Evolutionary conservation across 2,329 filamentous ascomycete genomes (phyloP).

Genomic region (Lasiodiplodia gonubiensis): DNA sequence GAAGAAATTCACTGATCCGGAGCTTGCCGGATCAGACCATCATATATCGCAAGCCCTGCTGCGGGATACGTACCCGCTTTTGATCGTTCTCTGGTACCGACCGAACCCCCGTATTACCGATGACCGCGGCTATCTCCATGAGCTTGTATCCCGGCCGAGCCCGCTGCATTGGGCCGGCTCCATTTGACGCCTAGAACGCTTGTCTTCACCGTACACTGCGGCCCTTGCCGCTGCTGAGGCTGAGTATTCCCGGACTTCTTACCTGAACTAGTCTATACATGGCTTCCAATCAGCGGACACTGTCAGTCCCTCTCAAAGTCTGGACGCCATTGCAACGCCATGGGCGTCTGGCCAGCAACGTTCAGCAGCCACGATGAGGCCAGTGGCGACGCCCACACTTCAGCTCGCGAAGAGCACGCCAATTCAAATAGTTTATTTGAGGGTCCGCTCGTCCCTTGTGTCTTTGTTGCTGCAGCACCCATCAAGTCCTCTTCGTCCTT

Average conservation of each 20-base stretch:
- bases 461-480: not conserved
- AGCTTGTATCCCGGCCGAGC: too few relatives aligned
- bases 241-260: not conserved
- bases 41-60: not conserved
- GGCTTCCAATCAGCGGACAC: not conserved
- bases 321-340: not conserved
- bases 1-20: not conserved
- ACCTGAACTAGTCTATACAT: not conserved
- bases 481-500: not conserved
- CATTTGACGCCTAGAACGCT: too few relatives aligned
- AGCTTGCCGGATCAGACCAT: not conserved
- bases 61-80: too few relatives aligned
- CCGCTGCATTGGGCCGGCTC: too few relatives aligned
- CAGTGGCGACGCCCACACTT: not conserved
- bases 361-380: not conserved
- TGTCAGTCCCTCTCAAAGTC: not conserved
- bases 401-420: not conserved
- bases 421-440: not conserved
- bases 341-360: slow-evolving; percentile 10
- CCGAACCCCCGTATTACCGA: too few relatives aligned
- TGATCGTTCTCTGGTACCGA: too few relatives aligned
- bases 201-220: too few relatives aligned
- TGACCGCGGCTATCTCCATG: too few relatives aligned
- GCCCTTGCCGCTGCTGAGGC: too few relatives aligned
- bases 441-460: too few relatives aligned